Conservation (phyloP, 148 eudicot genomes). For the Rhododendron vialii region DNA sequence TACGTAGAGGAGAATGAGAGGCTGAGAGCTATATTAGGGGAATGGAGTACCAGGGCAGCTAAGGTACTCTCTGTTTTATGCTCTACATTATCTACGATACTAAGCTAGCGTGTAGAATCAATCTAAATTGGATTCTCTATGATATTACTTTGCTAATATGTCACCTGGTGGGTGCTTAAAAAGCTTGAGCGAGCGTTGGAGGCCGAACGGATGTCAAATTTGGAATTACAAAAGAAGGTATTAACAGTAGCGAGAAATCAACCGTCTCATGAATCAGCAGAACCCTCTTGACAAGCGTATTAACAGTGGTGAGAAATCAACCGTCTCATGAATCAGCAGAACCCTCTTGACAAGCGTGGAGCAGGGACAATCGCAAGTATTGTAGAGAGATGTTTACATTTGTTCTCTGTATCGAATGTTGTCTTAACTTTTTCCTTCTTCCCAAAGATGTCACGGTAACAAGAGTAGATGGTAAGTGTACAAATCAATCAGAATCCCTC, state of each 20-base stretch:
- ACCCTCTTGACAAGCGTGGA: slow-evolving; percentile 14
- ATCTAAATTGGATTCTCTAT: background rate
- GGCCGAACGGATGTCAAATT: slow-evolving; percentile 64
- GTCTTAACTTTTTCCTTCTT: background rate
- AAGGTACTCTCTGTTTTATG: slow-evolving; percentile 47
- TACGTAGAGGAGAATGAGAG: slow-evolving; percentile 95
- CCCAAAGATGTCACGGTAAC: background rate
- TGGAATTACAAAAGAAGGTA: slow-evolving; percentile 73
- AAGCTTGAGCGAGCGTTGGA: slow-evolving; percentile 93
- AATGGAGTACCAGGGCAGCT: slow-evolving; percentile 95
- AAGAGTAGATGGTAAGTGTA: background rate
- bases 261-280: slow-evolving; percentile 31
- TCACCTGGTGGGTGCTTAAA: background rate
- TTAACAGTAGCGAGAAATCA: slow-evolving; percentile 28
- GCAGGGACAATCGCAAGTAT: background rate
- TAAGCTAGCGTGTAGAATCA: background rate
- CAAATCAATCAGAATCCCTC: background rate
- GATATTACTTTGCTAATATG: background rate
- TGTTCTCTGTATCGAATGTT: background rate
- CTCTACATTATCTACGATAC: background rate
- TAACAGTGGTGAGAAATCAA: slow-evolving; percentile 29
- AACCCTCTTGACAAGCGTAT: slow-evolving; percentile 24
- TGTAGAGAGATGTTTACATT: background rate
- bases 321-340: slow-evolving; percentile 30
- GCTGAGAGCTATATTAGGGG: slow-evolving; percentile 86